A percentile compares a stretch with the other conserved stretches of the same genome.
These are phyloP conservation scores for Backusella psychrophila DNA, from an alignment of 192 early-diverging fungal genomes.

Conservation along the genomic window DNA sequence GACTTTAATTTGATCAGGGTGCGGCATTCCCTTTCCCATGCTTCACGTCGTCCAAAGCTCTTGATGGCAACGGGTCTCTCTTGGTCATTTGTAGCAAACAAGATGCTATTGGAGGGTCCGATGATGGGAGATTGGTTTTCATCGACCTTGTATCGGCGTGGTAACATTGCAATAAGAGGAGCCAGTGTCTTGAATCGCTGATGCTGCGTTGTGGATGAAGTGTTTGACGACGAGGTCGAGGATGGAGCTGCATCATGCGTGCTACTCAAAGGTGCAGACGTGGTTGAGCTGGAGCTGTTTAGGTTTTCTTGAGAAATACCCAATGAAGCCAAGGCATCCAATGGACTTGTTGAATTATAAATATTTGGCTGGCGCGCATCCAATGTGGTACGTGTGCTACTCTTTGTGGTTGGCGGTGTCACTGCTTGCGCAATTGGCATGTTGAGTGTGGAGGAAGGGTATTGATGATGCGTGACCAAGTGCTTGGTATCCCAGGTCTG, in stretches of 20 bases:
- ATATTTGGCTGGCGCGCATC: conserved; percentile 10
- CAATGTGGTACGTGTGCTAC: background rate
- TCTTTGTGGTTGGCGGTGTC: background rate
- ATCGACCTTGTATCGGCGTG: conserved; percentile 41
- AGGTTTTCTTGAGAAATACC: conserved; percentile 12
- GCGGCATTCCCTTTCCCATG: conserved; percentile 52
- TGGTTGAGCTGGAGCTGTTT: background rate
- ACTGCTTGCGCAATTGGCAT: conserved; percentile 26
- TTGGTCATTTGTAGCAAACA: conserved; percentile 40
- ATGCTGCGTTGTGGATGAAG: background rate
- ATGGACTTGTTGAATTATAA: conserved; percentile 45
- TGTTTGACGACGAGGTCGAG: background rate
- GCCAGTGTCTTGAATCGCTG: conserved; percentile 19
- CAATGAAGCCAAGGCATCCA: conserved; percentile 43
- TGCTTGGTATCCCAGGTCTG: conserved; percentile 12
- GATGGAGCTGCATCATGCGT: background rate
- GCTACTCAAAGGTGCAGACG: background rate
- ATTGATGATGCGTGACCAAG: conserved; percentile 23
- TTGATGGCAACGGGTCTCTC: conserved; percentile 42
- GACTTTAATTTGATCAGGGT: conserved; percentile 40
- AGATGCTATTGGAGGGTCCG: conserved; percentile 43
- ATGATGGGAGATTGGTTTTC: conserved; percentile 34
- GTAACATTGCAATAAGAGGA: conserved; percentile 36
- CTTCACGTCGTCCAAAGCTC: conserved; percentile 47
- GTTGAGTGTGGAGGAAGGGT: conserved; percentile 23